Conservation (phyloP, 345 rosid genomes). For the Bretschneidera sinensis region DNA sequence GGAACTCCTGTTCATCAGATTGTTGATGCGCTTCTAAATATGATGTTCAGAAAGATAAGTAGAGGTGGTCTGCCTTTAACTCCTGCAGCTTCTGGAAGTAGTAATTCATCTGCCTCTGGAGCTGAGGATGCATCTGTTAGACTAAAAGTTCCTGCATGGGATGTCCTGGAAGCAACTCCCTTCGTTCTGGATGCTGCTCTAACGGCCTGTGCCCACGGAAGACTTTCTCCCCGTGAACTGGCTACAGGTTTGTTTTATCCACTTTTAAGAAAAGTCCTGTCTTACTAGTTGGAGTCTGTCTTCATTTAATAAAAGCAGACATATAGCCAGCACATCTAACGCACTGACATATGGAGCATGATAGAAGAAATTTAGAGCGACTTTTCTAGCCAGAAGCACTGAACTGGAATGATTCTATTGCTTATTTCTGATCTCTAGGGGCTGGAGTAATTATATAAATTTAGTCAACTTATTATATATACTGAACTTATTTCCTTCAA, state of each 20-base stretch:
- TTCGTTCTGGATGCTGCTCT: constrained; percentile 86
- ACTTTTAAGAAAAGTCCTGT: background rate
- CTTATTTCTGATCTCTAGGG: background rate
- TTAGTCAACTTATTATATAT: too few relatives aligned
- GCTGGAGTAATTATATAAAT: too few relatives aligned
- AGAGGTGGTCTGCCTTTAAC: constrained; percentile 48
- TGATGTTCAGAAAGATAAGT: constrained; percentile 81
- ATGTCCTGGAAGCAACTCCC: constrained; percentile 85
- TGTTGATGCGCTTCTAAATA: constrained; percentile 71
- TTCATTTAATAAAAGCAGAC: too few relatives aligned
- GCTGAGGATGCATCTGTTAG: constrained; percentile 55
- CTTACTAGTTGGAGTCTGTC: background rate
- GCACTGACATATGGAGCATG: too few relatives aligned
- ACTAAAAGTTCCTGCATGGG: constrained; percentile 94
- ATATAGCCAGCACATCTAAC: too few relatives aligned
- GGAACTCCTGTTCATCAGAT: constrained; percentile 86
- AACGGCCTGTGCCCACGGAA: constrained; percentile 91
- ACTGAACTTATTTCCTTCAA: too few relatives aligned
- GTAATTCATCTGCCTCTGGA: constrained; percentile 60
- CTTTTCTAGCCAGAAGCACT: too few relatives aligned
- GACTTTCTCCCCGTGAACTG: constrained; percentile 86
- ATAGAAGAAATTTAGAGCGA: too few relatives aligned
- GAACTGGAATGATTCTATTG: too few relatives aligned
- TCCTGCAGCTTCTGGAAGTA: constrained; percentile 71
- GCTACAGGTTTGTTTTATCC: constrained; percentile 70